Conservation (phyloP, 768 basidiomycete genomes). For the Neoboletus brunneissimus region DNA sequence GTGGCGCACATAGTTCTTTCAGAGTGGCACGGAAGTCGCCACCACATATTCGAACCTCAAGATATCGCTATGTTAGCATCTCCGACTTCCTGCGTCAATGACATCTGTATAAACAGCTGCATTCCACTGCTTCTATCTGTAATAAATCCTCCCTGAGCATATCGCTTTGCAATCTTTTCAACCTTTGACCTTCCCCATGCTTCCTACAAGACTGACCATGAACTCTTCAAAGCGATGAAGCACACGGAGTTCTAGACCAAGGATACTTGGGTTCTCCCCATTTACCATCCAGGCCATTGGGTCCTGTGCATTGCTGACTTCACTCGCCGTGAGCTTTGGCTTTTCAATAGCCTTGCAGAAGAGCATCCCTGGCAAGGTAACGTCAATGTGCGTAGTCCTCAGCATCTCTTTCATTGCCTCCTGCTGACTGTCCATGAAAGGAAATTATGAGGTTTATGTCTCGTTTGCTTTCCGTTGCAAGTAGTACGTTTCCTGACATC, state of each 20-base stretch:
- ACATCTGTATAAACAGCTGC: neutral
- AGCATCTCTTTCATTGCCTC: no score
- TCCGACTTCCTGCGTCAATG: neutral
- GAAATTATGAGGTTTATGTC: neutral
- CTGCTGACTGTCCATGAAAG: neutral
- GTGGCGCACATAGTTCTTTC: no score
- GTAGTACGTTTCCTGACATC: neutral
- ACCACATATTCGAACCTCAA: neutral
- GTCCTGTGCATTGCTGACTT: neutral
- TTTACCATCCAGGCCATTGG: neutral
- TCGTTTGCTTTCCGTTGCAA: neutral
- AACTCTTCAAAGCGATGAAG: neutral
- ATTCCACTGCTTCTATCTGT: neutral
- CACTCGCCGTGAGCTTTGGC: neutral
- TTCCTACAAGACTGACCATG: neutral
- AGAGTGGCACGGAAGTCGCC: no score
- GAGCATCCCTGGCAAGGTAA: neutral
- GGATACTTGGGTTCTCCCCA: no score
- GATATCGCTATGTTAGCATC: neutral
- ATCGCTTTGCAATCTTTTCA: neutral
- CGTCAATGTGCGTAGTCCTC: neutral
- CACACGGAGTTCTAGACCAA: neutral
- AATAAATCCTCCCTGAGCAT: neutral
- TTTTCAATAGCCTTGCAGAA: neutral
- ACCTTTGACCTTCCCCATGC: neutral